Evolutionary conservation across 176 grass and related monocot species (phyloP).

Genomic region (Oryza glaberrima): DNA sequence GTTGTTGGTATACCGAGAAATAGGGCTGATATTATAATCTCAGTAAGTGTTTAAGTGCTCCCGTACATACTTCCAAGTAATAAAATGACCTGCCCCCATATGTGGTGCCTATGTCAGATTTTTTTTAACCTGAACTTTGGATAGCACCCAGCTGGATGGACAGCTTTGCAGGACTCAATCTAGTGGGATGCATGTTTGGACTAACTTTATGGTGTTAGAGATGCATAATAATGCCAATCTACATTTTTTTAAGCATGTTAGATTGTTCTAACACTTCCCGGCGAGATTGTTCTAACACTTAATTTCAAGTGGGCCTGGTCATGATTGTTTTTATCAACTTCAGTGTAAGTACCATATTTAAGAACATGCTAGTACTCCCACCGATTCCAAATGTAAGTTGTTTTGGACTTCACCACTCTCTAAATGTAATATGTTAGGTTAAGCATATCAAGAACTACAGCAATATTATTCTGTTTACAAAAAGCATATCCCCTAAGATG

Average conservation of each 20-base stretch:
- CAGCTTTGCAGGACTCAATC: background rate
- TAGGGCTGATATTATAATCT: conserved; percentile 77
- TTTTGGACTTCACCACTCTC: background rate
- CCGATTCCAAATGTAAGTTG: background rate
- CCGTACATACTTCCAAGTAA: conserved; percentile 8
- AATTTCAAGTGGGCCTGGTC: background rate
- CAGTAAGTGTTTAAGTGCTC: conserved; percentile 59
- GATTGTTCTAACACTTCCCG: background rate
- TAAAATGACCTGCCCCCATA: conserved; percentile 14
- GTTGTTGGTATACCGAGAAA: conserved; percentile 60
- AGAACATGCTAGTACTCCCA: background rate
- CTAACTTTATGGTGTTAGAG: conserved; percentile 23
- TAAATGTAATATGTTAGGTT: too few species aligned
- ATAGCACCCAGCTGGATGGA: conserved; percentile 7
- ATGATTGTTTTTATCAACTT: conserved; percentile 3
- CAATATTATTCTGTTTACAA: background rate
- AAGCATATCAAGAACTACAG: background rate
- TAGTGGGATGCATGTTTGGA: conserved; percentile 1
- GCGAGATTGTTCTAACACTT: background rate
- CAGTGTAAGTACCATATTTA: background rate
- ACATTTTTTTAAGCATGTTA: background rate
- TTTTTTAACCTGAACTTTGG: conserved; percentile 8
- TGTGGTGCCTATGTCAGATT: background rate
- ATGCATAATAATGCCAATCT: background rate
- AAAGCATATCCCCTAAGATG: background rate